A percentile compares a stretch with the other conserved stretches of the same genome.
Conservation (phyloP, 164 flowering plant genomes). For the Platanus orientalis region DNA sequence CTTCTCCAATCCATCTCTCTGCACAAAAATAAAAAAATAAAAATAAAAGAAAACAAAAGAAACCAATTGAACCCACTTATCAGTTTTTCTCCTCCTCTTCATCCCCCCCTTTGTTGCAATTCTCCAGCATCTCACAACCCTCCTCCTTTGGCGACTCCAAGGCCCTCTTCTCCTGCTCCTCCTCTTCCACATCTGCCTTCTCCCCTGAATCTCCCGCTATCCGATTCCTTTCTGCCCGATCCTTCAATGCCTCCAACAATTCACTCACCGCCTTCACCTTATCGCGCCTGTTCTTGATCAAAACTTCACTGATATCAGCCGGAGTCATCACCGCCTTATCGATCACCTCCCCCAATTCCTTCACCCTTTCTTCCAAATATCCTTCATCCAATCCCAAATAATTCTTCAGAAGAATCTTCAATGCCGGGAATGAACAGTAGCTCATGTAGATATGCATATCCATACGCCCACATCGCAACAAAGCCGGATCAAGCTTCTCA, state of each 20-base stretch:
- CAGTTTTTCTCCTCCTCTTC: conserved; percentile 5
- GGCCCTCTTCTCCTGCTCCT: conserved; percentile 76
- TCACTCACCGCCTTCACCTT: conserved; percentile 48
- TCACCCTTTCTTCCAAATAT: conserved; percentile 30
- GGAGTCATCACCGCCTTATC: conserved; percentile 76
- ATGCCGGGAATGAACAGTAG: conserved; percentile 47
- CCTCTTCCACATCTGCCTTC: conserved; percentile 29
- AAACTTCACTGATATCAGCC: conserved; percentile 77
- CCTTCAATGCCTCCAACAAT: conserved; percentile 44
- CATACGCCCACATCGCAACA: conserved; percentile 81
- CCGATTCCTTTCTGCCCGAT: conserved; percentile 28
- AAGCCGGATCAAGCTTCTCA: conserved; percentile 86
- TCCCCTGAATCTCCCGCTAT: conserved; percentile 8
- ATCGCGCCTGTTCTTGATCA: conserved; percentile 67
- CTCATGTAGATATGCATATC: conserved; percentile 87
- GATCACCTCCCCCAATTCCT: conserved; percentile 36
- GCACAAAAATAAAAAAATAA: too few species aligned
- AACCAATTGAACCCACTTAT: background rate
- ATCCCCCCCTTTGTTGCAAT: conserved; percentile 10
- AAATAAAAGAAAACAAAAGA: too few species aligned
- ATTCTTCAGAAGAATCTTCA: conserved; percentile 66
- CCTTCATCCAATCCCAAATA: conserved; percentile 45
- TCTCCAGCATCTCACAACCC: conserved; percentile 21
- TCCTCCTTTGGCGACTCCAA: conserved; percentile 45
- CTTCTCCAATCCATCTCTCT: too few species aligned